These are phyloP conservation scores for Geranium brycei DNA, from an alignment of 345 rosid species.

Conservation along the genomic window DNA sequence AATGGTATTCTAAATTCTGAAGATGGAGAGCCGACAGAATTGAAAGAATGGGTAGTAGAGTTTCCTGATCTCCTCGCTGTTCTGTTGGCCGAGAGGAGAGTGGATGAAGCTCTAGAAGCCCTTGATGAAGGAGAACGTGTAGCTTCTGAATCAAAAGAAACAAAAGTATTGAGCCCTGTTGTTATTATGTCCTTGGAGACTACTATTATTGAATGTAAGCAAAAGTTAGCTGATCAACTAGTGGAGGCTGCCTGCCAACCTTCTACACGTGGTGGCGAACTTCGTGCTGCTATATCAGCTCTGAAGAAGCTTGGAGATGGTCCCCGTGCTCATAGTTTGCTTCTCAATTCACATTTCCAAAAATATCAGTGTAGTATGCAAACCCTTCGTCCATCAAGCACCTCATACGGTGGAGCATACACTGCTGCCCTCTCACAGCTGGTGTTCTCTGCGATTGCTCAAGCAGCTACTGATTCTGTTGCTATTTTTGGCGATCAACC, in stretches of 20 bases:
- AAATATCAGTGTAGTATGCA: slow-evolving; percentile 87
- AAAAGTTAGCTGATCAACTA: slow-evolving; percentile 90
- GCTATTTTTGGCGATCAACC: slow-evolving; percentile 75
- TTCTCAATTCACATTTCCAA: slow-evolving; percentile 77
- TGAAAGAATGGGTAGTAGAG: slow-evolving; percentile 77
- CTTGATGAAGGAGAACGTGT: slow-evolving; percentile 76
- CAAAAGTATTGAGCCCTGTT: slow-evolving; percentile 31
- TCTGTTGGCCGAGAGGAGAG: slow-evolving; percentile 87
- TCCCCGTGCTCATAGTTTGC: slow-evolving; percentile 85
- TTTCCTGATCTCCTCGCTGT: slow-evolving; percentile 89
- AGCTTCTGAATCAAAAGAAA: slow-evolving; percentile 53
- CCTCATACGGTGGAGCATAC: slow-evolving; percentile 97
- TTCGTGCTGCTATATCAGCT: slow-evolving; percentile 83
- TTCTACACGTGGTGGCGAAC: slow-evolving; percentile 85
- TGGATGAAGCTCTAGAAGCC: slow-evolving; percentile 81
- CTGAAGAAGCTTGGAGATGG: slow-evolving; percentile 97
- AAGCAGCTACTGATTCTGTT: slow-evolving; percentile 83
- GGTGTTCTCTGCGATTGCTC: slow-evolving; percentile 91
- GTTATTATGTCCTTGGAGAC: slow-evolving; percentile 41
- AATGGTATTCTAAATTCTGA: slow-evolving; percentile 29
- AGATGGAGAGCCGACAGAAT: slow-evolving; percentile 55
- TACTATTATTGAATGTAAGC: slow-evolving; percentile 55
- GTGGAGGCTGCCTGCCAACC: slow-evolving; percentile 94
- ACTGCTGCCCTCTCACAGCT: slow-evolving; percentile 98
- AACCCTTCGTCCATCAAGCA: slow-evolving; percentile 88